Evolutionary conservation across 371 early-diverging fungal genomes (phyloP).

Genomic region (Zychaea mexicana): DNA sequence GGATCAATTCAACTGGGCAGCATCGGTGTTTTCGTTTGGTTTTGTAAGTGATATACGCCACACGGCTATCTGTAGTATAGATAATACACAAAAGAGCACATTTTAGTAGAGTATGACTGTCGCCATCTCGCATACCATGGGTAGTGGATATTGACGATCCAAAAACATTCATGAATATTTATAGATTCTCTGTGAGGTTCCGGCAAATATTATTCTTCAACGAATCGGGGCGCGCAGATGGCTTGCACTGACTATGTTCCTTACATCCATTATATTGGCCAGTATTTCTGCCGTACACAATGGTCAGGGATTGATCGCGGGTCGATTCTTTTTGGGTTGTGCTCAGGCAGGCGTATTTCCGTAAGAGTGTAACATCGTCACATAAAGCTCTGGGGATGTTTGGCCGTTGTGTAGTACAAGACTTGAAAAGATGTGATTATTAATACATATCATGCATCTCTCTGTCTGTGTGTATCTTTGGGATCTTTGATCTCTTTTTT

Average conservation of each 20-base stretch:
- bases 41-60: conserved; percentile 51
- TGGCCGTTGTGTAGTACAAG: too few relatives aligned
- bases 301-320: conserved; percentile 50
- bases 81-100: too few relatives aligned
- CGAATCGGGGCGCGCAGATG: conserved; percentile 63
- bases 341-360: conserved; percentile 42
- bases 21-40: conserved; percentile 67
- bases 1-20: conserved; percentile 55
- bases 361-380: background rate
- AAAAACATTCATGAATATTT: too few relatives aligned
- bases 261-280: conserved; percentile 45
- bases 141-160: too few relatives aligned
- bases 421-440: background rate
- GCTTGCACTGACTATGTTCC: conserved; percentile 65
- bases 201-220: conserved; percentile 73
- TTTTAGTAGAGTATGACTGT: too few relatives aligned
- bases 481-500: background rate
- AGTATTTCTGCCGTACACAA: conserved; percentile 45
- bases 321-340: conserved; percentile 73
- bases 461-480: background rate
- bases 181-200: conserved; percentile 70
- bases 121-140: too few relatives aligned
- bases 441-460: too few relatives aligned
- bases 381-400: background rate
- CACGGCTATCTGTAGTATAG: too few relatives aligned